Conservation (phyloP, 2,329 filamentous ascomycete species). For the Dothiorella sarmentorum region DNA sequence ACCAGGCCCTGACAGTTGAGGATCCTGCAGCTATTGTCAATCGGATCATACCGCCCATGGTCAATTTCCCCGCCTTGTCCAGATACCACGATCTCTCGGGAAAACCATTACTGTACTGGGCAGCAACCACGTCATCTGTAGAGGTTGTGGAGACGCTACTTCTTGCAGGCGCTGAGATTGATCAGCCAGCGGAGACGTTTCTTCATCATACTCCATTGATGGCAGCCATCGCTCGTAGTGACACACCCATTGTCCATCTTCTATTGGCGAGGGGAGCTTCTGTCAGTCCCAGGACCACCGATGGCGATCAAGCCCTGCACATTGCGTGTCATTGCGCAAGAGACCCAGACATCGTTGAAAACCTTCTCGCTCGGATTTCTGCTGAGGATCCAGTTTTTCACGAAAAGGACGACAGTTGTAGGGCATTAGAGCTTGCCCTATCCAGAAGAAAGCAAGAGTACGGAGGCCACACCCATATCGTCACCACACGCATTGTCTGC, state of each 20-base stretch:
- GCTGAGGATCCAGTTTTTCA: neutral
- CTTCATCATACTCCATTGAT: neutral
- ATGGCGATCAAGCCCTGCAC: neutral
- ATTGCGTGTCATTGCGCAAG: neutral
- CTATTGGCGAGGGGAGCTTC: neutral
- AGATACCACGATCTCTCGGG: neutral
- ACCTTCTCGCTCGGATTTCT: neutral
- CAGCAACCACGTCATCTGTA: neutral
- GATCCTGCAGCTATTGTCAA: neutral
- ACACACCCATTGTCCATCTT: neutral
- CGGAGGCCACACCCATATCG: neutral
- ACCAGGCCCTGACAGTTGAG: too few relatives aligned
- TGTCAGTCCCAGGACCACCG: neutral
- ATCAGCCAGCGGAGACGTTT: neutral
- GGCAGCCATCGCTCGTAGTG: neutral
- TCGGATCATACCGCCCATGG: neutral
- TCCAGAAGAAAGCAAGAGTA: neutral
- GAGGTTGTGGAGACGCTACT: neutral
- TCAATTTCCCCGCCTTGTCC: neutral
- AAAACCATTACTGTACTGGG: neutral
- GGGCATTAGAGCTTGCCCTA: neutral
- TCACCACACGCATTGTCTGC: neutral
- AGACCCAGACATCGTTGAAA: neutral
- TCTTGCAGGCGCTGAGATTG: neutral
- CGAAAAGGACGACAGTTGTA: neutral